Evolutionary conservation across 1,284 basidiomycete species (phyloP), one percentile per base, ranked within the genome.

Genomic region (Puccinia hordei): DNA sequence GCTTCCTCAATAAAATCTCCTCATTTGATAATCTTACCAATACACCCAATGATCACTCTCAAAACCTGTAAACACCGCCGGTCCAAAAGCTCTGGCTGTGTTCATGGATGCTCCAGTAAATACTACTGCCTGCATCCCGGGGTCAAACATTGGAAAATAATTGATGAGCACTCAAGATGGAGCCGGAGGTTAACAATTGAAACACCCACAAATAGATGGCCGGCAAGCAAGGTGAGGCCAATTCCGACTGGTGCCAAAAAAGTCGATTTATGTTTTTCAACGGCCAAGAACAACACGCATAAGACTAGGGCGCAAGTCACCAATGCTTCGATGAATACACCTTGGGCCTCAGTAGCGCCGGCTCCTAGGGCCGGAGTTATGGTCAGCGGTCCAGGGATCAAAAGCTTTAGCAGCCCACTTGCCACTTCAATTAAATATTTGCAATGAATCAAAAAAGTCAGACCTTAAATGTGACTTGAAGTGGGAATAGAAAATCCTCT

Each of bases 201-300:
- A n/a, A 30, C 9, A 33, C 72, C 82, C 22, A 86, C 89, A 81
- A 85, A 90, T 87, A 92, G 85, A 82, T 92, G 90, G 82, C 90
- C 88, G 9, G 89, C 88, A 83, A 91, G 91, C 22, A 92, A 86
- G 0, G 90, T 91, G 80, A 91, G 87, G 10, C 91, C 91, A 77
- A 92, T 91, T 4, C 91, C 90, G 81, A 93, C 86, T 2, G 92
- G 92, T 27, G 92, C 91, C 81, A 92, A 89, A 0, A 91, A 90
- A 0, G 91, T 93, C 0, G 89, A 87, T 33, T 87, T 86, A 83
- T 91, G 90, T 86, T 92, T 80, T 57, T 80, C 79, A 30, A 66
- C 72, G 35, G 79, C 79, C 3, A 80, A 49, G 51, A 80, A 80
- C 6, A 80, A 27, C 6, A 80, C 79, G 27, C 51, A 74, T 30